phyloP scores from a whole-genome alignment of 1,284 basidiomycete species.

The Tilletia indica region DNA sequence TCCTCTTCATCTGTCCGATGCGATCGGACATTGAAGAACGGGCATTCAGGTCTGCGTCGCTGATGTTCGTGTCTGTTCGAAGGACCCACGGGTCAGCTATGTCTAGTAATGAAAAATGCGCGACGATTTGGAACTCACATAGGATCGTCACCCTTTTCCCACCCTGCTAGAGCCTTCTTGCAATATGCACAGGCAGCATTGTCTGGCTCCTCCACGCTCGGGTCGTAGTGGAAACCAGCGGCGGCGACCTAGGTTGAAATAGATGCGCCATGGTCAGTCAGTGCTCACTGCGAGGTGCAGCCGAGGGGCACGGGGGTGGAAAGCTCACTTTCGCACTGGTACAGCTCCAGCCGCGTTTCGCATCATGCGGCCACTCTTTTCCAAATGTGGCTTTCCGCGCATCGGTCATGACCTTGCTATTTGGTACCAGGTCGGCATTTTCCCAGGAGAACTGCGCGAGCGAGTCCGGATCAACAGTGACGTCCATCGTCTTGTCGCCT shows the following conservation, averaged over 20 bases:
- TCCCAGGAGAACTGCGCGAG: constrained; percentile 31
- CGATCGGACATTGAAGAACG: constrained; percentile 44
- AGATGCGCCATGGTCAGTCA: neutral
- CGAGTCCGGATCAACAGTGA: neutral
- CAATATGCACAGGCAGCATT: constrained; percentile 55
- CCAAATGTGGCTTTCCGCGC: constrained; percentile 51
- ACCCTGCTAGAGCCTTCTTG: constrained; percentile 46
- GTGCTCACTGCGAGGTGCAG: neutral
- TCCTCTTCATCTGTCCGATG: neutral
- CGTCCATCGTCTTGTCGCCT: constrained; percentile 20
- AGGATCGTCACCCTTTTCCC: constrained; percentile 55
- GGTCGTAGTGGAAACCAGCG: constrained; percentile 53
- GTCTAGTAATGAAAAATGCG: neutral
- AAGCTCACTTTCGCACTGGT: constrained; percentile 47
- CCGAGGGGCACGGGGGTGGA: neutral
- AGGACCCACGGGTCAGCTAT: neutral
- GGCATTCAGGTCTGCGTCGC: constrained; percentile 46
- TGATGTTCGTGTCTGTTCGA: constrained; percentile 44
- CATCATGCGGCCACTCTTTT: constrained; percentile 49
- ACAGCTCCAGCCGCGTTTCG: constrained; percentile 54
- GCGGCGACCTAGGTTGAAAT: constrained; percentile 38
- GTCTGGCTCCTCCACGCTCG: constrained; percentile 46
- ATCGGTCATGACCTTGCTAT: constrained; percentile 39
- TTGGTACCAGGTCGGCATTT: constrained; percentile 39
- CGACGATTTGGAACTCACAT: constrained; percentile 24